Evolutionary conservation across 192 early-diverging fungal species (phyloP), one percentile per base, ranked within the genome.

Genomic region (Coemansia sp.): DNA sequence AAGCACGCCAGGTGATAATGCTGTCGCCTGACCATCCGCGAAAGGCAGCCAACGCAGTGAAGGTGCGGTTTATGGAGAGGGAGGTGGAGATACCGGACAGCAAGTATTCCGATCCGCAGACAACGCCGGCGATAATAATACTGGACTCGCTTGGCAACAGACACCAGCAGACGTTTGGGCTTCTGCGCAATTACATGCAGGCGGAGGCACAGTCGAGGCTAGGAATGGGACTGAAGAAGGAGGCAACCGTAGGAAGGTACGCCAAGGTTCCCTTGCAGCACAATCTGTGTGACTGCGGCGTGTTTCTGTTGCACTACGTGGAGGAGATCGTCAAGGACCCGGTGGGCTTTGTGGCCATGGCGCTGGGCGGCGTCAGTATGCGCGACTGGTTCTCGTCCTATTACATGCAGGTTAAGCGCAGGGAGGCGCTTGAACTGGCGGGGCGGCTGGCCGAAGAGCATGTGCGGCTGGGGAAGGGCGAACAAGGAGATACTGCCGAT

Each of bases 231-330:
- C 55, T 82, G 42, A 31, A n/a, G n/a, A n/a, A 47, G 5, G 59
- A 69, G 10, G 68, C 57, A 20, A 15, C 63, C 5, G 27, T 73
- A 1, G 81, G 84, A 9, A 82, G 70, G 55, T 83, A 89, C 50
- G 89, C 84, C 55, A 89, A 89, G 77, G 84, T 87, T 19, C 91
- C 91, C 17, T 56, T 78, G 23, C 94, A 96, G 55, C 61, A 77
- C 53, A 96, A 96, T 62, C 69, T 83, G 63, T 92, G 87, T 57
- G 94, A 96, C 69, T 96, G 94, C 64, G 94, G 94, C n/a, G 75
- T 96, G 15, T 94, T 85, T 74, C 44, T 96, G n/a, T 67, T 92
- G 8, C 85, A 93, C 59, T 92, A 89, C 60, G 83, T 92, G 4
- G 90, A 94, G 53, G 60, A 78, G 31, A 87, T 96, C 56, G 58